These are phyloP conservation scores for Bretziella fagacearum DNA, from an alignment of 2,329 filamentous ascomycete species.

Conservation along the genomic window DNA sequence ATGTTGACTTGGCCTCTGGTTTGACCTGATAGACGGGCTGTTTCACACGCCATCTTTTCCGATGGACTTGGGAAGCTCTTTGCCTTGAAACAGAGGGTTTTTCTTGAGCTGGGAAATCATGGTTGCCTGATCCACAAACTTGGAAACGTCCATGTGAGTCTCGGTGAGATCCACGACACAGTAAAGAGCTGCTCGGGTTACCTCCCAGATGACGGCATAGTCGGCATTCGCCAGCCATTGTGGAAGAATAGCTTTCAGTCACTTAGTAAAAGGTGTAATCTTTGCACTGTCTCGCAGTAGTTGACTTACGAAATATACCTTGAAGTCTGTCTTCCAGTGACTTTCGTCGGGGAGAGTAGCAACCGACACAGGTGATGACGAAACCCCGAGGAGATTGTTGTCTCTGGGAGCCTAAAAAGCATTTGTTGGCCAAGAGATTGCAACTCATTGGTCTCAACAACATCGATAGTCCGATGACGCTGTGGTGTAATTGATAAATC, in stretches of 20 bases:
- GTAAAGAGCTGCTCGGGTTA: conserved; percentile 30
- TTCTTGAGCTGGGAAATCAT: conserved; percentile 19
- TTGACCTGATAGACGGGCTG: conserved; percentile 24
- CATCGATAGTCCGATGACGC: background rate
- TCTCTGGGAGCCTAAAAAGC: too few relatives aligned
- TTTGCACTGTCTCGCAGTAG: background rate
- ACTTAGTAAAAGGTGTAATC: background rate
- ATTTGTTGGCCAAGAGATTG: too few relatives aligned
- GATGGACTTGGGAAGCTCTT: conserved; percentile 32
- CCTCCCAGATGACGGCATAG: conserved; percentile 35
- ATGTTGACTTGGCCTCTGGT: conserved; percentile 24
- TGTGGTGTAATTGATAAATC: background rate
- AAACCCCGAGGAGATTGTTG: too few relatives aligned
- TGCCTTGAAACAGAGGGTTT: conserved; percentile 27
- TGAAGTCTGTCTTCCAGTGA: conserved; percentile 21
- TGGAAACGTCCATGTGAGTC: conserved; percentile 2
- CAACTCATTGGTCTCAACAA: too few relatives aligned
- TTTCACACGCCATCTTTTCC: conserved; percentile 28
- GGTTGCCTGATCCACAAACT: background rate
- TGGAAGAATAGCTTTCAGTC: conserved; percentile 18
- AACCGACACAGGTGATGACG: too few relatives aligned
- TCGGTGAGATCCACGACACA: conserved; percentile 26
- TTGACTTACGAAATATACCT: conserved; percentile 26
- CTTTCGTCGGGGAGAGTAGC: background rate
- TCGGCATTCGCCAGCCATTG: conserved; percentile 31